A percentile compares a stretch with the other conserved stretches of the same genome.
Conservation (phyloP, 1,139 yeast genomes). For the Suhomyces yuchorum region DNA sequence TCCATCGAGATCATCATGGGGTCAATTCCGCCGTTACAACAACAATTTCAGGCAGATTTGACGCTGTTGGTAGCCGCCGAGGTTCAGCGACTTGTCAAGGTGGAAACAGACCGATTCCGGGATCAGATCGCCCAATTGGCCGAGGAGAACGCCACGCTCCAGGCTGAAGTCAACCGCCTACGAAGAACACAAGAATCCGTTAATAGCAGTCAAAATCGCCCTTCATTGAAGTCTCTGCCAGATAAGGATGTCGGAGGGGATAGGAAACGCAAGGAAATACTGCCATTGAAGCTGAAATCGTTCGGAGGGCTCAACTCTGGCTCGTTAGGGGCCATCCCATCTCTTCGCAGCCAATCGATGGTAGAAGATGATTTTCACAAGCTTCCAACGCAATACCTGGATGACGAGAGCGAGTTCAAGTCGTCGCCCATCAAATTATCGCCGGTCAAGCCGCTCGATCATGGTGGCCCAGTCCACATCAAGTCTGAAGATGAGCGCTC, state of each 20-base stretch:
- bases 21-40: neutral
- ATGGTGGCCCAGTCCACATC: too few relatives aligned
- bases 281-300: conserved; percentile 16
- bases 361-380: conserved; percentile 17
- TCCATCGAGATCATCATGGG: neutral
- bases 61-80: conserved; percentile 2
- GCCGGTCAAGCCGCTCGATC: conserved; percentile 3
- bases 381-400: conserved; percentile 22
- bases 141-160: conserved; percentile 2
- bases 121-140: conserved; percentile 3
- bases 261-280: neutral
- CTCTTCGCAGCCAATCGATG: conserved; percentile 18
- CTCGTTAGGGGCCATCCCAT: conserved; percentile 15
- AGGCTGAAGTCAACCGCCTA: neutral
- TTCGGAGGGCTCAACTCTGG: conserved; percentile 10
- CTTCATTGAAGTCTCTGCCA: conserved; percentile 1
- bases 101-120: neutral
- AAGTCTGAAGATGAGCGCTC: too few relatives aligned
- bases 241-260: neutral
- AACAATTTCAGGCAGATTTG: conserved; percentile 3
- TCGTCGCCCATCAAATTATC: conserved; percentile 15
- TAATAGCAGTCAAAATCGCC: neutral
- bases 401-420: conserved; percentile 14
- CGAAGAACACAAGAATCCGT: neutral
- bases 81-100: conserved; percentile 1